phyloP scores from a whole-genome alignment of 345 rosid species.

The Gossypium stocksii region DNA sequence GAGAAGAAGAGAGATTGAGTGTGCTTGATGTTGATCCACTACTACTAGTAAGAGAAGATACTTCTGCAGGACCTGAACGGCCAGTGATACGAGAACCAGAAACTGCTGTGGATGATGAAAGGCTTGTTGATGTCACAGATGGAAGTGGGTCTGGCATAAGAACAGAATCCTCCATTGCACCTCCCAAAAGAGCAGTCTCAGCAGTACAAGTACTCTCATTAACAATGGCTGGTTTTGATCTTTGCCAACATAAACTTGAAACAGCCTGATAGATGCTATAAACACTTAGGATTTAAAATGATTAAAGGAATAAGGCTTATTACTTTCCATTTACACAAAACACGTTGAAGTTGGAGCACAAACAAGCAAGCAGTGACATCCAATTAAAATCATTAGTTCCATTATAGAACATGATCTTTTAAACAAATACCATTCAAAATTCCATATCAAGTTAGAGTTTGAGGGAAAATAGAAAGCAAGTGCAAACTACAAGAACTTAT shows the following conservation, averaged over 20 bases:
- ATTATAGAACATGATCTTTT: background rate
- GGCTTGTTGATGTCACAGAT: constrained; percentile 51
- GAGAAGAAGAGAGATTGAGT: constrained; percentile 37
- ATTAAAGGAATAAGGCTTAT: constrained; percentile 14
- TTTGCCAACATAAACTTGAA: constrained; percentile 95
- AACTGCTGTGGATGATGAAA: constrained; percentile 44
- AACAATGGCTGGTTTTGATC: constrained; percentile 78
- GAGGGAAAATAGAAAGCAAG: background rate
- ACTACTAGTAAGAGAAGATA: constrained; percentile 30
- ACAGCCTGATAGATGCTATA: constrained; percentile 59
- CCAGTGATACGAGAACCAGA: constrained; percentile 43
- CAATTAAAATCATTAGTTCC: background rate
- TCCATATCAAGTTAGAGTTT: background rate
- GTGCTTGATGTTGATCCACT: constrained; percentile 40
- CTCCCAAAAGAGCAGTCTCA: constrained; percentile 93
- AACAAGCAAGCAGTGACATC: background rate
- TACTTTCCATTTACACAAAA: background rate
- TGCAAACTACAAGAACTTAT: background rate
- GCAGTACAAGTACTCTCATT: constrained; percentile 72
- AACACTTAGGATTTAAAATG: constrained; percentile 22
- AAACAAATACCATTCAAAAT: constrained; percentile 1
- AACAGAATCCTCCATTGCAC: constrained; percentile 76
- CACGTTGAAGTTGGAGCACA: background rate
- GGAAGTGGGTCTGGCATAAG: constrained; percentile 98
- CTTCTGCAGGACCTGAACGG: constrained; percentile 40